These are phyloP conservation scores for Aureococcus anophagefferens DNA, from an alignment of 108 stramenopile species.

Conservation along the genomic window DNA sequence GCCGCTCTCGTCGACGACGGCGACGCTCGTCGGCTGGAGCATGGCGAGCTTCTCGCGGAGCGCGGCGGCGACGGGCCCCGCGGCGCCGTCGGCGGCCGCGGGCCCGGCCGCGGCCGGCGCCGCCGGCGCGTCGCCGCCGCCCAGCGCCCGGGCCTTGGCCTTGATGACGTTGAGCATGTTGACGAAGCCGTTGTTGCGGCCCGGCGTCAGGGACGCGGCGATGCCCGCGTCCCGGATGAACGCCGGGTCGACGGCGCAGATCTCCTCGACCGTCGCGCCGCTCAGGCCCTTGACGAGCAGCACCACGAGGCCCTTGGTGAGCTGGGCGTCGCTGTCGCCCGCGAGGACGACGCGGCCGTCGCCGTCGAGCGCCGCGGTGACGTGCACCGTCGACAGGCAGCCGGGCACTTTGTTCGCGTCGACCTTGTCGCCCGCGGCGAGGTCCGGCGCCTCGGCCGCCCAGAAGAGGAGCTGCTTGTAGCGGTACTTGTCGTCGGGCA, in stretches of 20 bases:
- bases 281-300: conserved; percentile 64
- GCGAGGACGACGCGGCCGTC: conserved; percentile 52
- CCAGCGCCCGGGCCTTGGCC: conserved; percentile 42
- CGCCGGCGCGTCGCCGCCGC: too few species aligned
- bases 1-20: too few species aligned
- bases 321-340: conserved; percentile 84
- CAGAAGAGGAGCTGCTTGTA: conserved; percentile 91
- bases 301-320: conserved; percentile 87
- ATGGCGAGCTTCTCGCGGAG: too few species aligned
- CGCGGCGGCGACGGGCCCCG: too few species aligned
- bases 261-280: conserved; percentile 29
- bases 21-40: too few species aligned
- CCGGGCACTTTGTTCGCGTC: conserved; percentile 81
- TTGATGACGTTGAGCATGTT: conserved; percentile 91
- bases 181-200: conserved; percentile 94
- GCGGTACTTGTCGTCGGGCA: conserved; percentile 76
- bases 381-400: conserved; percentile 73
- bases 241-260: conserved; percentile 47
- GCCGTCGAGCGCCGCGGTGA: conserved; percentile 64
- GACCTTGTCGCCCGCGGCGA: conserved; percentile 45
- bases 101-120: too few species aligned
- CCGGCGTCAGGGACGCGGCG: conserved; percentile 75
- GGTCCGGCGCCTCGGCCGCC: conserved; percentile 50
- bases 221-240: conserved; percentile 79
- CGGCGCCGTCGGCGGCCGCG: too few species aligned